These are phyloP conservation scores for Pseudocercospora musae DNA, from an alignment of 2,329 filamentous ascomycete species.

Conservation along the genomic window DNA sequence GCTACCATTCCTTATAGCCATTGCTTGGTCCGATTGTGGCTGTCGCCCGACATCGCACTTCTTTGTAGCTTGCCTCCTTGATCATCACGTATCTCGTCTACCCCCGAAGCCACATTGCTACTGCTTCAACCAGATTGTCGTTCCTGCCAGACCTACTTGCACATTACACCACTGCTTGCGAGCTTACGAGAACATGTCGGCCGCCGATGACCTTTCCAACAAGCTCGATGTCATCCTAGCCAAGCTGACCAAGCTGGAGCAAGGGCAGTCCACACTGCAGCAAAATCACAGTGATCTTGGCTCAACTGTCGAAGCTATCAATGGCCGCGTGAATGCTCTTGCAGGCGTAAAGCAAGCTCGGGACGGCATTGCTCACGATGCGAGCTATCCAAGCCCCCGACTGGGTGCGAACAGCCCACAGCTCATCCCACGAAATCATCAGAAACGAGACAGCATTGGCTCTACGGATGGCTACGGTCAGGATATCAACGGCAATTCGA, in stretches of 20 bases:
- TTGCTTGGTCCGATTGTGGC: background rate
- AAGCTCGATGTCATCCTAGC: slow-evolving; percentile 54
- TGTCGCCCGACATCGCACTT: background rate
- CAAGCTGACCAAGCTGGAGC: slow-evolving; percentile 54
- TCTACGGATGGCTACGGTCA: slow-evolving; percentile 24
- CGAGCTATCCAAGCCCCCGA: slow-evolving; percentile 25
- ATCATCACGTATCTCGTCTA: background rate
- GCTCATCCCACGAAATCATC: slow-evolving; percentile 21
- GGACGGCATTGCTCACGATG: slow-evolving; percentile 45
- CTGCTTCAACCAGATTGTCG: background rate
- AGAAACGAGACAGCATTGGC: slow-evolving; percentile 26
- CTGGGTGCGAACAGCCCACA: slow-evolving; percentile 24
- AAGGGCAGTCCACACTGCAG: slow-evolving; percentile 55
- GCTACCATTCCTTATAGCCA: background rate
- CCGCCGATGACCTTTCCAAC: slow-evolving; percentile 11
- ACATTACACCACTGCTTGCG: background rate
- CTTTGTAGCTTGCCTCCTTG: slow-evolving; percentile 6
- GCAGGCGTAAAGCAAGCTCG: slow-evolving; percentile 57
- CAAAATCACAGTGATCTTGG: slow-evolving; percentile 54
- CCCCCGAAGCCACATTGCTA: background rate
- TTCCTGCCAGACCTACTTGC: background rate
- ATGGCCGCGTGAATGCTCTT: slow-evolving; percentile 59
- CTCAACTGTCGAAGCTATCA: slow-evolving; percentile 58
- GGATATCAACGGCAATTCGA: slow-evolving; percentile 18
- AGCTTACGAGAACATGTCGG: background rate